A percentile compares a stretch with the other conserved stretches of the same genome.
Evolutionary conservation across 1,284 basidiomycete species (phyloP).

Genomic region (Puccinia triticina): DNA sequence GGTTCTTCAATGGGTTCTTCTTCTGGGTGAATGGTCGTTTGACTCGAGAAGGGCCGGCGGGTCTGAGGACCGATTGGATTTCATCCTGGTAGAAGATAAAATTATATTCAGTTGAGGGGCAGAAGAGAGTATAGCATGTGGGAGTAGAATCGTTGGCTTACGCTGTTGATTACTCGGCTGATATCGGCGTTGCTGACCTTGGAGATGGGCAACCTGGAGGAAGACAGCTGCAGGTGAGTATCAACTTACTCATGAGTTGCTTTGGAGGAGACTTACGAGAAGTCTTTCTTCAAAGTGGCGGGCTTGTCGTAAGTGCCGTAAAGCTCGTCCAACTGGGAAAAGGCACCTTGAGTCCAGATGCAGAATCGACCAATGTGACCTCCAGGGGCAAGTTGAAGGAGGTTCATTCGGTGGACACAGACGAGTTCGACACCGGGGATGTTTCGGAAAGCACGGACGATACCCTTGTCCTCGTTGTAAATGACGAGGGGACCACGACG

Average conservation of each 20-base stretch:
- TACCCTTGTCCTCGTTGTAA: constrained; percentile 96
- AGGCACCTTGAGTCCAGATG: constrained; percentile 98
- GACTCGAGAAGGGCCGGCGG: constrained; percentile 72
- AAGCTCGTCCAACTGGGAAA: constrained; percentile 87
- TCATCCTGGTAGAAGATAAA: constrained; percentile 54
- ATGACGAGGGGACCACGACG: constrained; percentile 96
- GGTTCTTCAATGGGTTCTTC: constrained; percentile 99
- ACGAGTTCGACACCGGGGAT: constrained; percentile 97
- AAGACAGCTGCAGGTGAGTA: not conserved
- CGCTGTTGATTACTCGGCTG: constrained; percentile 89
- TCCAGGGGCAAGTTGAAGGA: constrained; percentile 98
- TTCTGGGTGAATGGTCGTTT: constrained; percentile 98
- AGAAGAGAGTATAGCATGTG: not conserved
- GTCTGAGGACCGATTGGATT: constrained; percentile 80
- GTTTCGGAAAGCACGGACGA: constrained; percentile 98
- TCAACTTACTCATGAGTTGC: not conserved
- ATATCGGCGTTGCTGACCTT: constrained; percentile 98
- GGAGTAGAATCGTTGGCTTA: constrained; percentile 35
- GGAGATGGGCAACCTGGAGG: constrained; percentile 76
- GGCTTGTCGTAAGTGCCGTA: constrained; percentile 89
- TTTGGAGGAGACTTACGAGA: constrained; percentile 5
- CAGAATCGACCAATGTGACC: constrained; percentile 98
- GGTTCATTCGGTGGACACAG: constrained; percentile 91
- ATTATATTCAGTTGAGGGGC: constrained; percentile 78
- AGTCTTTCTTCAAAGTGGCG: constrained; percentile 88